Base-by-base conservation (phyloP, 768 basidiomycete species). In the Pluteus cervinus region DNA sequence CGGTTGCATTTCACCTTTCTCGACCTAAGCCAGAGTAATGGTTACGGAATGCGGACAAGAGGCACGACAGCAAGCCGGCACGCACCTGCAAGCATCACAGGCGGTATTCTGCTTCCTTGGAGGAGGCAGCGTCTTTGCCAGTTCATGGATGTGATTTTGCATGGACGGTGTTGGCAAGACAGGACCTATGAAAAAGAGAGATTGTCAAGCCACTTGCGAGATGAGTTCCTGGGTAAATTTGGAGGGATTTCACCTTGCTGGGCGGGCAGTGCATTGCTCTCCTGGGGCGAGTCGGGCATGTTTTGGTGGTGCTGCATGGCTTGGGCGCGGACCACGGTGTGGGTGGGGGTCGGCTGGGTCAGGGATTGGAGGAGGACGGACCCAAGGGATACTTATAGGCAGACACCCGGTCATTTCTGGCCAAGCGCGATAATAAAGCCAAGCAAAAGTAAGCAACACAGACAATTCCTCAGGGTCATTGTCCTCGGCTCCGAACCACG, bases 31-130 rank as follows among this genome's bases (percentile, higher is more conserved):
- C 36, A 33, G 29, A 33, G 45, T 50, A 40, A 21, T 47, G 42
- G 44, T 40, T 48, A 47, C 31, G 23, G 4, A 20, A 39, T n/a
- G 17, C n/a, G 7, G 6, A 35, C 14, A 29, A 40, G 43, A 29
- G 29, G 26, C 21, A 25, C 33, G 24, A 8, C 29, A 22, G 7
- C 14, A 20, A 24, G 7, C 39, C 46, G 20, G 18, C 26, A 46
- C 63, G 41, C 5, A 82, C 85, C 85, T 83, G 77, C 90, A 93
- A 36, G 85, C 85, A 66, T 93, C 90, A 60, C 90, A 93, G 18
- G 91, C 90, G 15, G 88, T 86, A 55, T 93, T 93, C 63, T 92
- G 90, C 57, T 89, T 90, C 40, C 90, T 68, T 5, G 87, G 85
- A n/a, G 86, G 84, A 1, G 87, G 83, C 0, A 86, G 71, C 1